These are phyloP conservation scores for Penicillium janthinellum DNA, from an alignment of 2,329 filamentous ascomycete species.

Conservation along the genomic window DNA sequence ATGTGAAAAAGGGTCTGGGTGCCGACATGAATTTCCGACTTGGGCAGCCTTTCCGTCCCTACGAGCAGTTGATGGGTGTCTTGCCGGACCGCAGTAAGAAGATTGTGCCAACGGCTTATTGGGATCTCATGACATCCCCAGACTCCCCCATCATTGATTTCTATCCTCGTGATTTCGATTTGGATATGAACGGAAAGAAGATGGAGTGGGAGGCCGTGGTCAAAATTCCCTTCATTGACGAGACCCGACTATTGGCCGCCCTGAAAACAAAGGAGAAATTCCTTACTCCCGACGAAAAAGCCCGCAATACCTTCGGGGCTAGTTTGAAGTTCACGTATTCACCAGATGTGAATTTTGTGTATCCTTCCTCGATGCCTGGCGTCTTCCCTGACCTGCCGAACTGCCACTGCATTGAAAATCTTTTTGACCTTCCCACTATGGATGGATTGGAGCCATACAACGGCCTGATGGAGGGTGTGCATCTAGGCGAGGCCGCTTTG, in stretches of 20 bases:
- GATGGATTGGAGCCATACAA: conserved; percentile 85
- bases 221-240: conserved; percentile 98
- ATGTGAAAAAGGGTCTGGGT: conserved; percentile 83
- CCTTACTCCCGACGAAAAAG: conserved; percentile 75
- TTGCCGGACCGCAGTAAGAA: conserved; percentile 95
- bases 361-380: conserved; percentile 83
- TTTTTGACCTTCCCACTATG: conserved; percentile 90
- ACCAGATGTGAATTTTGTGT: conserved; percentile 73
- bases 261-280: conserved; percentile 83
- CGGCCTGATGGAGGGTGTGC: conserved; percentile 79
- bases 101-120: conserved; percentile 86
- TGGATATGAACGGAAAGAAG: conserved; percentile 99
- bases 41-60: conserved; percentile 92
- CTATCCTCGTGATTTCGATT: conserved; percentile 92
- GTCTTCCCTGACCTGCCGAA: conserved; percentile 85
- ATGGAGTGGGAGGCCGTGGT: conserved; percentile 99
- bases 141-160: conserved; percentile 96
- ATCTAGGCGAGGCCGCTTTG: conserved; percentile 78
- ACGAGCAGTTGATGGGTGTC: conserved; percentile 97
- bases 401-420: conserved; percentile 92
- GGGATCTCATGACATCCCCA: conserved; percentile 87
- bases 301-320: conserved; percentile 87
- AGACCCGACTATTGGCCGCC: conserved; percentile 77
- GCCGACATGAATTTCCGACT: conserved; percentile 91
- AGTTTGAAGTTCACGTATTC: conserved; percentile 91